Evolutionary conservation across 179 eudicot genomes (phyloP), one percentile per base, ranked within the genome.

Genomic region (Corrigiola litoralis): DNA sequence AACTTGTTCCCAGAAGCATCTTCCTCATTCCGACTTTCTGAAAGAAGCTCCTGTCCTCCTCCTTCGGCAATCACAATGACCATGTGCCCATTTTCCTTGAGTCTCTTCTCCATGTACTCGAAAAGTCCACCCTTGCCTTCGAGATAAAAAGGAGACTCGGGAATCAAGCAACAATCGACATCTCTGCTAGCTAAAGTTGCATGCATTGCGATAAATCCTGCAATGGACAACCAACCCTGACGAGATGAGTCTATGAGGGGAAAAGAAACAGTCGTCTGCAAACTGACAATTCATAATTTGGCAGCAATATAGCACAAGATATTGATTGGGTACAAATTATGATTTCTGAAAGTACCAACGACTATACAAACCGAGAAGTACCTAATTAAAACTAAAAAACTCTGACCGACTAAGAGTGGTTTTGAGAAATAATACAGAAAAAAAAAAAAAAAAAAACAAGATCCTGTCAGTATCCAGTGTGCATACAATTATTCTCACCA

Each of bases 81-180:
- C 77, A 79, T 68, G 54, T 79, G 82, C 46, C 82, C 82, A 55
- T 68, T 69, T 53, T 75, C 82, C 67, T 79, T 79, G 44, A 79
- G 77, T 25, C 72, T 69, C 42, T 74, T 75, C 63, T 72, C 80
- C 73, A 78, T 72, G 64, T 75, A 81, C 50, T 81, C 82, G 31
- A 72, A 81, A 2, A 81, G 80, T 12, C 85, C 85, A 6, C 80
- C 85, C 59, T 73, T 63, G 1, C 85, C 82, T 66, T 78, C 80
- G 16, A 81, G 76, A 56, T 75, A 81, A 75, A 78, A 81, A n/a
- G 85, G 82, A 25, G 85, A 81, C 65, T 81, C 85, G 8, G 85
- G 85, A 69, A 81, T 81, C 73, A 81, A 75, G 79, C 85, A 81
- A 62, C 82, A 78, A 63, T 81, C 85, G 41, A 81, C 85, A 72